Base-by-base conservation (phyloP, 2,329 filamentous ascomycete genomes). In the Didymella pinodella region DNA sequence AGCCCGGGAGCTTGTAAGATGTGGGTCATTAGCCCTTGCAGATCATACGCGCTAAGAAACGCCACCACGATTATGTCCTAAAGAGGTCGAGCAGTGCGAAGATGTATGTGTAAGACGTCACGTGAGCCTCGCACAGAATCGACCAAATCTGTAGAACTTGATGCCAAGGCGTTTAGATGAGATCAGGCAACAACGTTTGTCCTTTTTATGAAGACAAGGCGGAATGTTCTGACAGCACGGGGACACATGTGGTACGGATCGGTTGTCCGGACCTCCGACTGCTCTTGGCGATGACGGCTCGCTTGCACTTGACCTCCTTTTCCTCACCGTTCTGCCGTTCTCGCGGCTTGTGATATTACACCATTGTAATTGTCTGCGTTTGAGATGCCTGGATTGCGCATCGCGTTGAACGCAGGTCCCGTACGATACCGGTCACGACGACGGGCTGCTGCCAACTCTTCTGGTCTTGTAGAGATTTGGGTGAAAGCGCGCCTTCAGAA, bases 31-130 rank as follows among this genome's bases (percentile, higher is more conserved):
- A 46, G 28, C 20, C 28, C 20, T 16, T 40, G 47, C 28, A 26
- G 41, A 52, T 57, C 43, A 14, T 25, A 34, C 34, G 34, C 41
- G 43, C 48, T 57, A 51, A 32, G 25, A 16, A 10, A 14, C 55
- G 48, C 36, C 44, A 26, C 22, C 34, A 16, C 26, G n/a, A 6
- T 16, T 31, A 32, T 46, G 48, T 51, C 54, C 54, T 4, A 47
- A 57, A 40, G 32, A 43, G 38, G 48, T 14, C 48, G 32, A 47
- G 14, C 7, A 46, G n/a, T 57, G 54, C 56, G 45, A 54, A 3
- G 14, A 38, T 26, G 31, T 7, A 48, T 20, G 29, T 18, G 18
- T 25, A 16, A 16, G 31, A 4, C 18, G 7, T 22, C 45, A 46
- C 26, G 44, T 31, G 40, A 22, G 16, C n/a, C 41, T 48, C 32